Conservation (phyloP, 768 basidiomycete species). For the Serendipita indica region DNA sequence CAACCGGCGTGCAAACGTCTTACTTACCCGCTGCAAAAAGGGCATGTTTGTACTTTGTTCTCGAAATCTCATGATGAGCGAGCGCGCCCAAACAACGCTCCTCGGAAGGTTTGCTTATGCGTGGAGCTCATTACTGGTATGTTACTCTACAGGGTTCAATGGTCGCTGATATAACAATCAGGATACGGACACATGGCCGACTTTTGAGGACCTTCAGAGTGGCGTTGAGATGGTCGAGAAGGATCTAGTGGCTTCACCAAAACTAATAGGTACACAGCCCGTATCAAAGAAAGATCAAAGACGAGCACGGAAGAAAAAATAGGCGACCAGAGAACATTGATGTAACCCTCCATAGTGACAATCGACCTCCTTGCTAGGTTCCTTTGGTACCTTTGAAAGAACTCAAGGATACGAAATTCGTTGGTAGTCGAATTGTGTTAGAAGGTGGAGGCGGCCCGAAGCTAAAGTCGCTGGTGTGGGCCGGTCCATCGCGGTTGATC, state of each 20-base stretch:
- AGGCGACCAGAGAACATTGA: too few relatives aligned
- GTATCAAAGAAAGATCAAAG: too few relatives aligned
- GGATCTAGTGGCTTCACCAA: background rate
- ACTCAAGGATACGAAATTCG: background rate
- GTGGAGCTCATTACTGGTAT: slow-evolving; percentile 18
- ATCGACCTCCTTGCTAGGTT: too few relatives aligned
- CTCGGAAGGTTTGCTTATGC: slow-evolving; percentile 25
- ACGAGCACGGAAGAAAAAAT: too few relatives aligned
- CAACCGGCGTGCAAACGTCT: slow-evolving; percentile 64
- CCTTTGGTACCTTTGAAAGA: too few relatives aligned
- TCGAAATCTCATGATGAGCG: slow-evolving; percentile 38
- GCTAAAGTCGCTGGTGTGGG: slow-evolving; percentile 1
- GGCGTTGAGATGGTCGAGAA: background rate
- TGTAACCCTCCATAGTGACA: too few relatives aligned
- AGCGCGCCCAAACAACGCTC: slow-evolving; percentile 34
- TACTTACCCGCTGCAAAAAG: slow-evolving; percentile 66
- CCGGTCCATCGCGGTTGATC: background rate
- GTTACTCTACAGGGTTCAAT: too few relatives aligned
- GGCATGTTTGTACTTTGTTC: slow-evolving; percentile 66
- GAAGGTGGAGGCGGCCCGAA: slow-evolving; percentile 6
- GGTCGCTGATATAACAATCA: too few relatives aligned
- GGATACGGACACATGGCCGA: too few relatives aligned
- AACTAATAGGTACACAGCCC: background rate
- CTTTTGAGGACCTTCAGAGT: background rate
- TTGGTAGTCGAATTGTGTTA: background rate